Evolutionary conservation across 495 filamentous ascomycete species (phyloP).

Genomic region (Tuber borchii): DNA sequence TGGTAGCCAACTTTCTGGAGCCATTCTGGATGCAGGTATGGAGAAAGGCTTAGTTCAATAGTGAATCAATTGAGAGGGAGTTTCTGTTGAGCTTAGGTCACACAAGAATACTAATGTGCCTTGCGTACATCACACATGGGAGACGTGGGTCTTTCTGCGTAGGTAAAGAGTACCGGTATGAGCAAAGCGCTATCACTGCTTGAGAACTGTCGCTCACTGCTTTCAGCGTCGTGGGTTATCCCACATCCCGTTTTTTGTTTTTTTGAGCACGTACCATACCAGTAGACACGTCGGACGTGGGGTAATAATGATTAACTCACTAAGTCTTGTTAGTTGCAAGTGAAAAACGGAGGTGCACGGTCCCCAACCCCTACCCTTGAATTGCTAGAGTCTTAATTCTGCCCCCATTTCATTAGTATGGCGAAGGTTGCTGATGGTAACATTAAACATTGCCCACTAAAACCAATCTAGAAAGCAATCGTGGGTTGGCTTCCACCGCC

Average conservation of each 20-base stretch:
- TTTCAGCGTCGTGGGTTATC: not conserved
- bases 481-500: not conserved
- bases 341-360: not conserved
- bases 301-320: not conserved
- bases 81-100: not conserved
- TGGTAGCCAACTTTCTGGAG: not conserved
- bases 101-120: not conserved
- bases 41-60: not conserved
- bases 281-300: not conserved
- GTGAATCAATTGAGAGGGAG: not conserved
- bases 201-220: not conserved
- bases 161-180: not conserved
- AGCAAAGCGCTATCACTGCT: not conserved
- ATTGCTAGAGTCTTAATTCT: not conserved
- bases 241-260: not conserved
- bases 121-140: not conserved
- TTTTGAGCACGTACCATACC: not conserved
- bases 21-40: not conserved
- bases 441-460: not conserved
- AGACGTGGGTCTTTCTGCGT: not conserved
- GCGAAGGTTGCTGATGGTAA: not conserved
- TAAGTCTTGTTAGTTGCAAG: not conserved
- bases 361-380: not conserved
- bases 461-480: not conserved
- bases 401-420: not conserved